Percentiles rank a stretch among this genome's conserved stretches.
Conservation (phyloP, 495 filamentous ascomycete species). For the Hypoxylon fragiforme region DNA sequence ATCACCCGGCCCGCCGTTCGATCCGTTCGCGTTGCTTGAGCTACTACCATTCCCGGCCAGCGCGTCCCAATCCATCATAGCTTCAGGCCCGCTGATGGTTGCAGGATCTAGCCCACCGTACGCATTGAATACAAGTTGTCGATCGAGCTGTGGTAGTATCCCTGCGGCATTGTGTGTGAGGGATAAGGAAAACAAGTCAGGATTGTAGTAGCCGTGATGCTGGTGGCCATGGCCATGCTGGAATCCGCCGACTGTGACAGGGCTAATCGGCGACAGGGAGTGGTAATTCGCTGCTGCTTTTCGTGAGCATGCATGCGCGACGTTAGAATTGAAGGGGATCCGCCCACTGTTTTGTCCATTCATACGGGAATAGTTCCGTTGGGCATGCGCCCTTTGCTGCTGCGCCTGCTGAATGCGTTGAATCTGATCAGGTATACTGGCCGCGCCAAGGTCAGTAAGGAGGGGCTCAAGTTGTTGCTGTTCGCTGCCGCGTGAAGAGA, state of each 20-base stretch:
- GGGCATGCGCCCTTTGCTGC: constrained; percentile 45
- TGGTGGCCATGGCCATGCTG: constrained; percentile 41
- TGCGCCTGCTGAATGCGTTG: constrained; percentile 41
- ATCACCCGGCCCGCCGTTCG: constrained; percentile 52
- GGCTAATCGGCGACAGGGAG: constrained; percentile 51
- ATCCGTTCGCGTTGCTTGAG: constrained; percentile 65
- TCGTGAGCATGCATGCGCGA: constrained; percentile 41
- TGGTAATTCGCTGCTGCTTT: constrained; percentile 44
- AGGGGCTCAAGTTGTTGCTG: constrained; percentile 46
- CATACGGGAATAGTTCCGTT: constrained; percentile 46
- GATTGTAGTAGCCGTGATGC: constrained; percentile 50
- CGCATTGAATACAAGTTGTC: constrained; percentile 77
- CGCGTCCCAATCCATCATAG: constrained; percentile 39
- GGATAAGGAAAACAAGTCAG: constrained; percentile 47
- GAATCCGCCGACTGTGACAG: constrained; percentile 43
- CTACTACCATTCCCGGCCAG: constrained; percentile 28
- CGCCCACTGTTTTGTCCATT: constrained; percentile 44
- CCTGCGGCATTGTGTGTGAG: constrained; percentile 46
- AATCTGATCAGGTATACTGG: constrained; percentile 37
- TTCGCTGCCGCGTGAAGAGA: constrained; percentile 40
- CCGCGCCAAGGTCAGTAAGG: constrained; percentile 43
- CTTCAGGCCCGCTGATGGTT: constrained; percentile 38
- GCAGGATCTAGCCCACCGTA: constrained; percentile 66
- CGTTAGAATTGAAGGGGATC: constrained; percentile 44
- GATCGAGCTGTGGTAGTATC: constrained; percentile 66